Evolutionary conservation across 2,329 filamentous ascomycete species (phyloP).

Genomic region (Xylariales sp.): DNA sequence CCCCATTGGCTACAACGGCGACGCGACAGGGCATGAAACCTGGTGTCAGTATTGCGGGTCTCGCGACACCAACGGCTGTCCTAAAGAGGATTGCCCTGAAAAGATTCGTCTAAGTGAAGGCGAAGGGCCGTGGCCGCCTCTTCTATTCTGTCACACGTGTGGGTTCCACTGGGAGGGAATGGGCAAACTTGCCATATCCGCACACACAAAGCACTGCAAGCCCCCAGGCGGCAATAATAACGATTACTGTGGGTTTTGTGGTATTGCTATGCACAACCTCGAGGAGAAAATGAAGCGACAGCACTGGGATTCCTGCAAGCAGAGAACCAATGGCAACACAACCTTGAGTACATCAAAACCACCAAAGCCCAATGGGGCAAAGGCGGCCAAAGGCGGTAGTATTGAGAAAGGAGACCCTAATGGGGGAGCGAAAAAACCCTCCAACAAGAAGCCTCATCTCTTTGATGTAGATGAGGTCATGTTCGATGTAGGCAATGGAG

Average conservation of each 20-base stretch:
- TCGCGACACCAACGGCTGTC: neutral
- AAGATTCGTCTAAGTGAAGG: too few species aligned
- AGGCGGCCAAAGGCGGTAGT: too few species aligned
- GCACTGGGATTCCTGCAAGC: conserved; percentile 4
- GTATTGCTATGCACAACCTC: neutral
- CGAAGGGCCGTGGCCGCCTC: neutral
- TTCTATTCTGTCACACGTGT: neutral
- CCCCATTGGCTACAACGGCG: neutral
- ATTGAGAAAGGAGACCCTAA: too few species aligned
- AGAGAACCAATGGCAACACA: neutral
- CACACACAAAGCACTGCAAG: neutral
- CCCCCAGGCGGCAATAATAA: neutral
- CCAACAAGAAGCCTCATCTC: too few species aligned
- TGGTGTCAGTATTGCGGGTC: neutral
- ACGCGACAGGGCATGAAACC: neutral
- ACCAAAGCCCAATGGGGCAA: too few species aligned
- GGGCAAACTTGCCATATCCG: neutral
- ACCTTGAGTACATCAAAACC: neutral
- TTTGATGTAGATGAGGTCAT: too few species aligned
- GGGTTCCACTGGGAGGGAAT: neutral
- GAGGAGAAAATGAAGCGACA: neutral
- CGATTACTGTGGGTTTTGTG: conserved; percentile 8
- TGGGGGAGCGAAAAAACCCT: too few species aligned
- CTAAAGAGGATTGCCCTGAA: neutral
- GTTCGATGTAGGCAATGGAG: neutral